These are phyloP conservation scores for Xylaria intraflava DNA, from an alignment of 495 filamentous ascomycete genomes.

Conservation along the genomic window DNA sequence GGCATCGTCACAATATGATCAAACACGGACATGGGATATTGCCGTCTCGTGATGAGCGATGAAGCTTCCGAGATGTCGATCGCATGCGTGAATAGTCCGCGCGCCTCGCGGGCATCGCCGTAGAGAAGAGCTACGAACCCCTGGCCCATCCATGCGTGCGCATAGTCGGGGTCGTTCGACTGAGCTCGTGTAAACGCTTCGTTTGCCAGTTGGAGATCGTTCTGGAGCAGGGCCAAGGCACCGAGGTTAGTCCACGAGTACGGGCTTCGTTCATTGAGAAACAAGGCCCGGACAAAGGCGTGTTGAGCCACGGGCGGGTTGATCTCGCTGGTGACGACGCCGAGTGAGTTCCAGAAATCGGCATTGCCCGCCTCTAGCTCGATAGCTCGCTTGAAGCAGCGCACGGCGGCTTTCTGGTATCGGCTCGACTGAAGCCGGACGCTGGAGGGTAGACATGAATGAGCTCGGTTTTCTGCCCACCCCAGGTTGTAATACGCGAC, in stretches of 20 bases:
- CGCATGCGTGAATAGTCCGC: constrained; percentile 85
- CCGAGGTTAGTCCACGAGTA: constrained; percentile 88
- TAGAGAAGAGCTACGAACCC: constrained; percentile 71
- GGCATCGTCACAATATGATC: constrained; percentile 60
- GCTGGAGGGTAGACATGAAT: constrained; percentile 49
- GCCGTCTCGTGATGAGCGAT: constrained; percentile 60
- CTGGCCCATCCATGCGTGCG: constrained; percentile 90
- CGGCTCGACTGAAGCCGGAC: constrained; percentile 48
- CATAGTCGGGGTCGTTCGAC: constrained; percentile 87
- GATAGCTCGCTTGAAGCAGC: constrained; percentile 94
- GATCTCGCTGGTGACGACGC: constrained; percentile 76
- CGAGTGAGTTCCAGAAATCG: constrained; percentile 97
- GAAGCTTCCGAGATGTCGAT: constrained; percentile 83
- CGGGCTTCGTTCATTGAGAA: constrained; percentile 81
- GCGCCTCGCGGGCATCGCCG: constrained; percentile 69
- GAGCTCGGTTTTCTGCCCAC: constrained; percentile 82
- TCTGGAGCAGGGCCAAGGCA: constrained; percentile 74
- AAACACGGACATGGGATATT: constrained; percentile 72
- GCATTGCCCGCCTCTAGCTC: constrained; percentile 91
- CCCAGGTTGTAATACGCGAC: constrained; percentile 96
- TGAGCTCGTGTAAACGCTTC: constrained; percentile 86
- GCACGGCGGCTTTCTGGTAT: constrained; percentile 73
- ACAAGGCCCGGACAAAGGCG: constrained; percentile 83
- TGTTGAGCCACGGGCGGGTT: constrained; percentile 90
- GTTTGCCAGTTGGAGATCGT: constrained; percentile 75